Percentiles rank a stretch among this genome's conserved stretches.
Evolutionary conservation across 1,284 basidiomycete species (phyloP).

Genomic region (Thelephora terrestris): DNA sequence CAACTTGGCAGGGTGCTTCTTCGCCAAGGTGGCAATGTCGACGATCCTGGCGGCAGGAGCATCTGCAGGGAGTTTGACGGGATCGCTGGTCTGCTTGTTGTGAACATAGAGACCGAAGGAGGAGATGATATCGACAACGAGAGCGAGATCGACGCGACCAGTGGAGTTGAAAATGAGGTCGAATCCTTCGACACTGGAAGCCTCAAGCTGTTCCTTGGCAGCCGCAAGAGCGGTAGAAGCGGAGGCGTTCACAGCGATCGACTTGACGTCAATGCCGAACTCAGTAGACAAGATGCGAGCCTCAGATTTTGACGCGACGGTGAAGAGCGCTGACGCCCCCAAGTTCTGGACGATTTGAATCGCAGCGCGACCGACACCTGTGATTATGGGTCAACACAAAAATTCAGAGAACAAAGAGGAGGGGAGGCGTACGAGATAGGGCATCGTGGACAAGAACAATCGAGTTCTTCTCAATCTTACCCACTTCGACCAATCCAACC

Average conservation of each 20-base stretch:
- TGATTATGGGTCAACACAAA: neutral
- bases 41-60: slow-evolving; percentile 4
- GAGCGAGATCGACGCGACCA: slow-evolving; percentile 13
- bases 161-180: slow-evolving; percentile 15
- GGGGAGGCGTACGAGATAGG: slow-evolving; percentile 12
- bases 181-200: neutral
- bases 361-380: slow-evolving; percentile 5
- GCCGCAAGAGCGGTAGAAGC: neutral
- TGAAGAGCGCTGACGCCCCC: neutral
- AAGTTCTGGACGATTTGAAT: neutral
- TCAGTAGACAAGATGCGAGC: neutral
- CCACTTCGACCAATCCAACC: slow-evolving; percentile 17
- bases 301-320: slow-evolving; percentile 13
- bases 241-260: neutral
- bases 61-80: slow-evolving; percentile 11
- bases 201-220: neutral
- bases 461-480: slow-evolving; percentile 15
- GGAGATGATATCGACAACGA: slow-evolving; percentile 13
- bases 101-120: slow-evolving; percentile 21
- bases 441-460: slow-evolving; percentile 19
- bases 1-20: slow-evolving; percentile 1
- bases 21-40: neutral
- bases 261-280: neutral
- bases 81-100: slow-evolving; percentile 8
- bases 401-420: neutral